Evolutionary conservation across 2,329 filamentous ascomycete species (phyloP), one percentile per base, ranked within the genome.

Genomic region (Cytospora piceae): DNA sequence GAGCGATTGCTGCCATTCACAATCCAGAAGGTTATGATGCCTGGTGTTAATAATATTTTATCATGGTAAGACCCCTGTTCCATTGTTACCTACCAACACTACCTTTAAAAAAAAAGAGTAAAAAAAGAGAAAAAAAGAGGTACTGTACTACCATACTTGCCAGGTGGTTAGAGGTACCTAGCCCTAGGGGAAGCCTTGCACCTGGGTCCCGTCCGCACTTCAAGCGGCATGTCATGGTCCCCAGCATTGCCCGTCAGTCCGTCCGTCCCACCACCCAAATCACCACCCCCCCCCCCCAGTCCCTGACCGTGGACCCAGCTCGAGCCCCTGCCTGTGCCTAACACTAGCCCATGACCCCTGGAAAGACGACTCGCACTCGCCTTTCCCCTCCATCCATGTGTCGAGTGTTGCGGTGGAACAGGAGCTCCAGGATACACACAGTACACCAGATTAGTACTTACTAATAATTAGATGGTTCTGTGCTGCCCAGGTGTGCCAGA

Each of bases 251-350:
- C 60, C n/a, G 56, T 52, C 53, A 34, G 46, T 49, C 49, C 52
- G 52, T 62, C 37, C 51, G 53, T 61, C 37, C 60, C 39, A 62
- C n/a, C 29, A 32, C 60, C 60, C 60, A 62, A 51, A 46, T 32
- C 27, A 29, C 54, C 32, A 3, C 14, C 15, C 39, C 57, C 39
- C 24, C 42, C 51, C 52, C 39, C 60, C 39, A 63, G 60, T 63
- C 39, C 60, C 60, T 63, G 60, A 53, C 49, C 60, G 53, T 63
- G 53, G 60, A 49, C 60, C 60, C 60, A 53, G 60, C 60, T 63
- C 53, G 37, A 42, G 53, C 60, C 60, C 60, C 60, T 63, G 53
- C 52, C 60, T 57, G 27, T 29, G n/a, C n/a, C n/a, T n/a, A n/a
- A 58, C 56, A 27, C 24, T 46, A 54, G 49, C 60, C 52, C 39